Conservation (phyloP, 78 protist genomes). For the Creolimax fragrantissima region DNA sequence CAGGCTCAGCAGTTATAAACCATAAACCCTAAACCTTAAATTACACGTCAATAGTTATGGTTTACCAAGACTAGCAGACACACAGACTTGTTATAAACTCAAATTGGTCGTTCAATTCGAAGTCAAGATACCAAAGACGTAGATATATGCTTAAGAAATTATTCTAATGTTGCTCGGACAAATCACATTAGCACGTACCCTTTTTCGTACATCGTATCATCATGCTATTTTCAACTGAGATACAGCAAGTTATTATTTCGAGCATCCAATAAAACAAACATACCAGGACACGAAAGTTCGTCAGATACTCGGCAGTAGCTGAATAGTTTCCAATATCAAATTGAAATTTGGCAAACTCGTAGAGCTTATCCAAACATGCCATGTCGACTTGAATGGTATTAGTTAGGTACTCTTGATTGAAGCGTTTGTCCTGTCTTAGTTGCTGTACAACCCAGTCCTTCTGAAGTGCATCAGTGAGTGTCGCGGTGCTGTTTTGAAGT, state of each 20-base stretch:
- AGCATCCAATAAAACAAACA: neutral
- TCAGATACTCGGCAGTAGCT: conserved; percentile 26
- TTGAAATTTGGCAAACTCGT: conserved; percentile 30
- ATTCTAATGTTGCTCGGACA: too few species aligned
- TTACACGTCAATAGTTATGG: too few species aligned
- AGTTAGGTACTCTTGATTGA: neutral
- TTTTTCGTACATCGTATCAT: too few species aligned
- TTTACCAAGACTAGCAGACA: too few species aligned
- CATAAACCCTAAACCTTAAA: neutral
- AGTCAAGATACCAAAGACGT: too few species aligned
- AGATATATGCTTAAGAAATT: too few species aligned
- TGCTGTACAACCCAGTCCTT: conserved; percentile 10
- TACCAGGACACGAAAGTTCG: neutral
- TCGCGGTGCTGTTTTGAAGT: neutral
- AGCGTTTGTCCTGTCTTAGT: conserved; percentile 13
- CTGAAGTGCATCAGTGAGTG: neutral
- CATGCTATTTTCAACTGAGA: too few species aligned
- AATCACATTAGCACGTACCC: too few species aligned
- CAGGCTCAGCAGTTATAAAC: too few species aligned
- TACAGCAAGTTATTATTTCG: too few species aligned
- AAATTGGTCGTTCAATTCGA: too few species aligned
- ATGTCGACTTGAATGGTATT: neutral
- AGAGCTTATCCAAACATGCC: conserved; percentile 25
- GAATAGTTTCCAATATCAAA: conserved; percentile 47
- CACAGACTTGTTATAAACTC: too few species aligned